Base-by-base conservation (phyloP, 371 early-diverging fungal species). In the Dinochytrium kinnereticum region DNA sequence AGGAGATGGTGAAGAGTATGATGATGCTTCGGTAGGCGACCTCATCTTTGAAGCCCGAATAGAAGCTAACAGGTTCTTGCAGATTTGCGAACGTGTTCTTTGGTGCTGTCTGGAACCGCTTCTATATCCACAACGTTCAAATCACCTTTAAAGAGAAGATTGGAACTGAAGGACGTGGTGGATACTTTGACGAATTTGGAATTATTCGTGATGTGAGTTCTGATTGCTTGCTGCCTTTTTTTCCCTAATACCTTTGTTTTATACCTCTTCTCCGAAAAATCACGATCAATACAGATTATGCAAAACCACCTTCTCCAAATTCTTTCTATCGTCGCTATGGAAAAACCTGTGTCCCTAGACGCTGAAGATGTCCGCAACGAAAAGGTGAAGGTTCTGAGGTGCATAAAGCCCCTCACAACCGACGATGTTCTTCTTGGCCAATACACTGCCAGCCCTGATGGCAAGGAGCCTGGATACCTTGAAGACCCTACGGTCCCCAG, bases 151-250 rank as follows among this genome's bases (percentile, higher is more conserved):
- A 98, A 81, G 99, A 99, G 78, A 91, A 90, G 71, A 91, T 99
- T 81, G 99, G 99, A 26, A 98, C 97, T 3, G 95, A 98, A 78
- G 99, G 99, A 40, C 94, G 99, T 40, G 98, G 99, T 55, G 96
- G 97, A 15, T 99, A 99, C 88, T 99, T 99, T 91, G 99, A 99
- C 83, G 94, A 97, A 82, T 96, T 95, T 83, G 99, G 99, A 59
- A 98, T 99, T 65, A 95, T 99, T 76, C 95, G 99, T 73, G 99
- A 99, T 81, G 98, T 99, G 64, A 55, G 78, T 59, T 44, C 10
- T 24, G 31, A 7, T 15, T 1, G 24, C 38, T 30, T 49, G 36
- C 24, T 70, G 26, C 21, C 24, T 21, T 17, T 40, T 28, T 57
- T 28, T 37, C 19, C 40, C 21, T 68, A 51, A 72, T 19, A 5